Conservation (phyloP, 257 asterid species). For the Lycium barbarum region DNA sequence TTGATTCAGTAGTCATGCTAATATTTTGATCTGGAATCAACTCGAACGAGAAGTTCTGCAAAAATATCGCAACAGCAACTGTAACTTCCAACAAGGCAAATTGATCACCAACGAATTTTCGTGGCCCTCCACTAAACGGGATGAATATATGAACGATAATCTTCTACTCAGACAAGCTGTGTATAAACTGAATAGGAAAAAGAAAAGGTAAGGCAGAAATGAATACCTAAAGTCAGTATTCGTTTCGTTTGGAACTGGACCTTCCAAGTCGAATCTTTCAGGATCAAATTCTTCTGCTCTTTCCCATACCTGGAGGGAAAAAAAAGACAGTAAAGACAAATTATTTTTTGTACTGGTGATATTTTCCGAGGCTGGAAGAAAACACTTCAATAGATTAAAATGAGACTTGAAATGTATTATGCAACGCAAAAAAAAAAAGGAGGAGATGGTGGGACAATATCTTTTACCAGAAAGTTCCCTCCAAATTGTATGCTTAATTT, state of each 20-base stretch:
- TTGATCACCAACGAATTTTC: constrained; percentile 97
- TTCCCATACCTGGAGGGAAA: constrained; percentile 74
- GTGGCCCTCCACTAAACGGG: constrained; percentile 97
- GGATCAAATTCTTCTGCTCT: constrained; percentile 88
- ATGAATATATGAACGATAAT: too few species aligned
- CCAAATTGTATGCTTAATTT: background rate
- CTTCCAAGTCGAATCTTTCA: constrained; percentile 76
- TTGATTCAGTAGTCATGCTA: constrained; percentile 97
- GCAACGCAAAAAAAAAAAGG: too few species aligned
- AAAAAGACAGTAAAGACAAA: constrained; percentile 19
- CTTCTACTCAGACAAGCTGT: constrained; percentile 21
- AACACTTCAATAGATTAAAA: background rate
- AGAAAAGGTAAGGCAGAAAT: background rate
- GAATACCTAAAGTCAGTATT: constrained; percentile 82
- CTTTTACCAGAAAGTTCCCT: background rate
- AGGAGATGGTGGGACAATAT: background rate
- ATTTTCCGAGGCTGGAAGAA: background rate
- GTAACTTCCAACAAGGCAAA: constrained; percentile 92
- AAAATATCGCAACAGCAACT: constrained; percentile 70
- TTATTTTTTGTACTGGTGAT: background rate
- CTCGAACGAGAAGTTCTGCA: constrained; percentile 73
- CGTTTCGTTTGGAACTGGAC: constrained; percentile 85
- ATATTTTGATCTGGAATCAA: constrained; percentile 85
- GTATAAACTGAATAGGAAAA: background rate
- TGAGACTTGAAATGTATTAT: background rate